These are phyloP conservation scores for Neurospora sp. DNA, from an alignment of 2,329 filamentous ascomycete genomes.

Conservation along the genomic window DNA sequence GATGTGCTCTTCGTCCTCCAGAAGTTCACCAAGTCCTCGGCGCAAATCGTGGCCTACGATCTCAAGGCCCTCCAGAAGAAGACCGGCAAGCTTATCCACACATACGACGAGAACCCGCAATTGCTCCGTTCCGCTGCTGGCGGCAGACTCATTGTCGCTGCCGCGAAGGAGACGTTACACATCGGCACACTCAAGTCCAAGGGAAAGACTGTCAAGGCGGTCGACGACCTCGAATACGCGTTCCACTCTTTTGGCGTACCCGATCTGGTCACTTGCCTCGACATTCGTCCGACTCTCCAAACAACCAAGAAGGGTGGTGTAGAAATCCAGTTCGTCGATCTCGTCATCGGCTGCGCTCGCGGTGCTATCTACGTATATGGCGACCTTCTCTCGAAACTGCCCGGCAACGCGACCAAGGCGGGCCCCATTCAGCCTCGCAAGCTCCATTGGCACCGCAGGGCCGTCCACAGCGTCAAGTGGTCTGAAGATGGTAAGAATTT, in stretches of 20 bases:
- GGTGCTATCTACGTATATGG: constrained; percentile 77
- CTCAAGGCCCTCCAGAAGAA: constrained; percentile 18
- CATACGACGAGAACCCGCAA: constrained; percentile 16
- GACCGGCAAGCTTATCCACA: constrained; percentile 16
- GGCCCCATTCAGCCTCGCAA: constrained; percentile 50
- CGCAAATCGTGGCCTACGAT: constrained; percentile 38
- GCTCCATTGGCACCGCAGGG: constrained; percentile 83
- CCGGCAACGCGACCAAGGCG: constrained; percentile 31
- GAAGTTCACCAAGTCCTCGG: constrained; percentile 25
- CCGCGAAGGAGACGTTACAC: constrained; percentile 43
- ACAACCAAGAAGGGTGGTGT: constrained; percentile 19
- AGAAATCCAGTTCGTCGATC: constrained; percentile 34
- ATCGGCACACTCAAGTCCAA: constrained; percentile 41
- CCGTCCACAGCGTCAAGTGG: constrained; percentile 81
- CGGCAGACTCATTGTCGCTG: constrained; percentile 49
- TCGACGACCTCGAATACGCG: constrained; percentile 40
- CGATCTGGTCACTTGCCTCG: constrained; percentile 57
- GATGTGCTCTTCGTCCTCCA: constrained; percentile 41
- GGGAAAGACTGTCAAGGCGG: constrained; percentile 20
- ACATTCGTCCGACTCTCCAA: constrained; percentile 41
- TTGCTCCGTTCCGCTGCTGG: constrained; percentile 28
- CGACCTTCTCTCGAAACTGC: constrained; percentile 55
- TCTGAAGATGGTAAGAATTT: constrained; percentile 66
- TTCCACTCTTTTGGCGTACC: constrained; percentile 49
- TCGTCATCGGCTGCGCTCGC: constrained; percentile 66